Evolutionary conservation across 2,329 filamentous ascomycete genomes (phyloP), one percentile per base, ranked within the genome.

Genomic region (Colletotrichum sp.): DNA sequence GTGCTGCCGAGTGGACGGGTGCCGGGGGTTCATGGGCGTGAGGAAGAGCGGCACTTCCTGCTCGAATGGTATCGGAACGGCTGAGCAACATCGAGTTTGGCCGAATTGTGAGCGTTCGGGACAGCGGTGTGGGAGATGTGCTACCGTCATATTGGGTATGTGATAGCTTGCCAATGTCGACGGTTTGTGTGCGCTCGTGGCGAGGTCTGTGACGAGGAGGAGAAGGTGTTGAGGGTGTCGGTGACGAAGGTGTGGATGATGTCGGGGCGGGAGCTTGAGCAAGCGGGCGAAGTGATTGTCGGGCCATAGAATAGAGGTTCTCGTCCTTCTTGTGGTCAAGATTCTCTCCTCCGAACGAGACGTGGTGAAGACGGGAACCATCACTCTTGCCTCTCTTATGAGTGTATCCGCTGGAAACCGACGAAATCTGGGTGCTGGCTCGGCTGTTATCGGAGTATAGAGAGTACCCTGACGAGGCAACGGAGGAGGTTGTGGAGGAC

Each of bases 371-470:
- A 59, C 88, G 88, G 76, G 89, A 89, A 73, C 90, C 90, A 87
- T 97, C 95, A 85, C 95, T 96, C 84, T 93, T 90, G 76, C 94
- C 94, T 83, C 95, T 92, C 84, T 92, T 94, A 82, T 96, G 95
- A 65, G 89, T 89, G 83, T 91, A 91, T 62, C 88, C 88, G 82
- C 91, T 92, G 39, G 95, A 95, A n/a, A 90, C 90, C 78, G 92
- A 90, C 36, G 95, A 96, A 21, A 94, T 95, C 79, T 93, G 88
- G 64, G 94, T 94, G 83, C 93, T 95, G 52, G 92, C 91, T 70
- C 89, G 86, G 81, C 92, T 93, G 70, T 90, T 87, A 59, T 92
- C 90, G 77, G 92, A 92, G 66, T 84, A 81, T 77, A 89, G 88
- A 2, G 93, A 94, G 82, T 92, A 94, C 72, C 89, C 90, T 5